Evolutionary conservation across 2,329 filamentous ascomycete species (phyloP).

Genomic region (Cordyceps pruinosa): DNA sequence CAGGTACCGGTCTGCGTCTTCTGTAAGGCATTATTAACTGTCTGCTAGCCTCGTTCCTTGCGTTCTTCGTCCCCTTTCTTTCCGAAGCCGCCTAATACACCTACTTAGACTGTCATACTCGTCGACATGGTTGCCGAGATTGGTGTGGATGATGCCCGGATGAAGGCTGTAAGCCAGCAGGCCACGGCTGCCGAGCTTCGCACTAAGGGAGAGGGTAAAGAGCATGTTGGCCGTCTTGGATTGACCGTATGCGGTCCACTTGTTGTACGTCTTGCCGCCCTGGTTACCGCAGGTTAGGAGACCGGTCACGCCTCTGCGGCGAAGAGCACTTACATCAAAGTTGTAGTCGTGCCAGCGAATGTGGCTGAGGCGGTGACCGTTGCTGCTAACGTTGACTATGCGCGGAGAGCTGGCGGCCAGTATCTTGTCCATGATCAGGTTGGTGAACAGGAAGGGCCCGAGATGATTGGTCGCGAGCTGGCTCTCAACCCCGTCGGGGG

Average conservation of each 20-base stretch:
- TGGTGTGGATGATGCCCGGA: slow-evolving; percentile 17
- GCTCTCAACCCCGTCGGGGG: slow-evolving; percentile 33
- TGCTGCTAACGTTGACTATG: slow-evolving; percentile 38
- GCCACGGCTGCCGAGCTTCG: slow-evolving; percentile 16
- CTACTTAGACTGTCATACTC: slow-evolving; percentile 1
- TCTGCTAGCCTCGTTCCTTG: neutral
- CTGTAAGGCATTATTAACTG: slow-evolving; percentile 3
- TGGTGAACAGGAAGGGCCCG: slow-evolving; percentile 34
- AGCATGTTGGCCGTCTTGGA: slow-evolving; percentile 25
- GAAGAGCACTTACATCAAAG: slow-evolving; percentile 31
- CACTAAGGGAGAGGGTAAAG: slow-evolving; percentile 15
- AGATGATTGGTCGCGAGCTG: slow-evolving; percentile 32
- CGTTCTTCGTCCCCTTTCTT: neutral
- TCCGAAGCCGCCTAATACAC: neutral
- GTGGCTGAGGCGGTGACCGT: slow-evolving; percentile 34
- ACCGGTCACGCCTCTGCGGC: too few relatives aligned
- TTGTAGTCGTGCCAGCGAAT: slow-evolving; percentile 38
- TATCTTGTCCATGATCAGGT: slow-evolving; percentile 26
- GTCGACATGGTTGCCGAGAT: neutral
- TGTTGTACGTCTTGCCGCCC: slow-evolving; percentile 8
- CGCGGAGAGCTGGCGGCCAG: slow-evolving; percentile 22
- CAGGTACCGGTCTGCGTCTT: slow-evolving; percentile 17
- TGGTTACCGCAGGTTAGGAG: too few relatives aligned
- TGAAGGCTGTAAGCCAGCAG: slow-evolving; percentile 22
- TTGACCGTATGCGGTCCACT: slow-evolving; percentile 22